phyloP scores from a whole-genome alignment of 208 protist species.

The Plasmodiophora brassicae region DNA sequence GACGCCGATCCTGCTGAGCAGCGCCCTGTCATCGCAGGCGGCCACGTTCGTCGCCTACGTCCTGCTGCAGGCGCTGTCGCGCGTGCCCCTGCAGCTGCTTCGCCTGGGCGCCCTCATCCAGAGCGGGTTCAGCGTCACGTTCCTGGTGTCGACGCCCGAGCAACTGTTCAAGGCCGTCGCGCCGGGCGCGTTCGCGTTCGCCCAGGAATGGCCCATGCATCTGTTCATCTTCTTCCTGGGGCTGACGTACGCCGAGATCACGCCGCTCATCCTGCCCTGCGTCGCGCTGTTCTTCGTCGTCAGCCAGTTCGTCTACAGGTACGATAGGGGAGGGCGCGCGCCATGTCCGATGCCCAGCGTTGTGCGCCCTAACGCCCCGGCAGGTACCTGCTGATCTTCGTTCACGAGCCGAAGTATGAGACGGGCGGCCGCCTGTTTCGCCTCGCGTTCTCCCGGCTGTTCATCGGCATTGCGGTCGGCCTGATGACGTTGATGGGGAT shows the following conservation, averaged over 20 bases:
- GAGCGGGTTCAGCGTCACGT: background rate
- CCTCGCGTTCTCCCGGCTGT: background rate
- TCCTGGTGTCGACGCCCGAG: background rate
- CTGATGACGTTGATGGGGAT: background rate
- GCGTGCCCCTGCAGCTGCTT: background rate
- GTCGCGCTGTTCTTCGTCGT: slow-evolving; percentile 12
- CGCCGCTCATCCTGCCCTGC: background rate
- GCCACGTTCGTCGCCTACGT: slow-evolving; percentile 17
- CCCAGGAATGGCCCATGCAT: slow-evolving; percentile 14
- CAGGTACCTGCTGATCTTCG: slow-evolving; percentile 19
- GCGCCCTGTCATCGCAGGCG: background rate
- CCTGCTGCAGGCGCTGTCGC: background rate
- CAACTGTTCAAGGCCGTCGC: background rate
- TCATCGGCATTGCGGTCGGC: background rate
- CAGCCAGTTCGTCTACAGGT: slow-evolving; percentile 21
- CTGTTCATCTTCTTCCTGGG: background rate
- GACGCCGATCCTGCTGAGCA: background rate
- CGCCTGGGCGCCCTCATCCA: background rate
- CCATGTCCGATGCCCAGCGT: background rate
- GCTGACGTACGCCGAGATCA: background rate
- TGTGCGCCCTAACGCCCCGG: background rate
- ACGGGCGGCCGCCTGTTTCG: background rate
- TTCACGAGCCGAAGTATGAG: slow-evolving; percentile 29
- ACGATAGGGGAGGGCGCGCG: background rate
- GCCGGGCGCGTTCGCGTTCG: background rate